These are phyloP conservation scores for Sanghuangporus weigelae DNA, from an alignment of 1,284 basidiomycete species.

Conservation along the genomic window DNA sequence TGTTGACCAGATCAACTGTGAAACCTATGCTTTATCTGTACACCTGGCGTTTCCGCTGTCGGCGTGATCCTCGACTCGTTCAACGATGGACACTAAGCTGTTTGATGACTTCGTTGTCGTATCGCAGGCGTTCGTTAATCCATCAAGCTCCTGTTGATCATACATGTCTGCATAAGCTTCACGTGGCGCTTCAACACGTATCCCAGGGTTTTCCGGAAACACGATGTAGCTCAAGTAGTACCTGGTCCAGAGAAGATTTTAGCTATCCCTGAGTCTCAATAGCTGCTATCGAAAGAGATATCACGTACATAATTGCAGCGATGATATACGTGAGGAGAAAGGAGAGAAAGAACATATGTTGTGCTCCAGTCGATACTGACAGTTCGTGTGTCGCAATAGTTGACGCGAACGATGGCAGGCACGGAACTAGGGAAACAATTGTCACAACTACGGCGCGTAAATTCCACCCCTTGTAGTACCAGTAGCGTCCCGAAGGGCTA, in stretches of 20 bases:
- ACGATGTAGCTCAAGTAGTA: neutral
- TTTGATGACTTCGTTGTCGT: neutral
- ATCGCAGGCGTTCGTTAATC: neutral
- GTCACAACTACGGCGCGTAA: constrained; percentile 2
- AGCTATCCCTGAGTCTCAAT: neutral
- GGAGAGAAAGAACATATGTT: no score
- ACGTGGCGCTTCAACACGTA: neutral
- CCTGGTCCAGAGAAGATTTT: neutral
- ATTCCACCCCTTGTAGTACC: constrained; percentile 9
- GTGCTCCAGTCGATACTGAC: no score
- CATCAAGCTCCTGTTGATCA: neutral
- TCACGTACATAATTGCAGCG: no score
- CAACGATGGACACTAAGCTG: neutral
- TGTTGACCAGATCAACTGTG: no score
- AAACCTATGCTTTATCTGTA: no score
- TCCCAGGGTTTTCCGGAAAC: neutral
- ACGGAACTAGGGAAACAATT: no score
- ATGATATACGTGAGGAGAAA: no score
- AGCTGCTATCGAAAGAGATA: no score
- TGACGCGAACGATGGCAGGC: no score
- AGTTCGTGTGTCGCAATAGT: no score
- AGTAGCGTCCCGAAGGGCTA: neutral
- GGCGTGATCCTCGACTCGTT: neutral
- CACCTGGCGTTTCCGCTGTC: neutral
- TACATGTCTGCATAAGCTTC: neutral